A percentile compares a stretch with the other conserved stretches of the same genome.
phyloP scores from a whole-genome alignment of 305 asterid species.

The Solanum hybrid region DNA sequence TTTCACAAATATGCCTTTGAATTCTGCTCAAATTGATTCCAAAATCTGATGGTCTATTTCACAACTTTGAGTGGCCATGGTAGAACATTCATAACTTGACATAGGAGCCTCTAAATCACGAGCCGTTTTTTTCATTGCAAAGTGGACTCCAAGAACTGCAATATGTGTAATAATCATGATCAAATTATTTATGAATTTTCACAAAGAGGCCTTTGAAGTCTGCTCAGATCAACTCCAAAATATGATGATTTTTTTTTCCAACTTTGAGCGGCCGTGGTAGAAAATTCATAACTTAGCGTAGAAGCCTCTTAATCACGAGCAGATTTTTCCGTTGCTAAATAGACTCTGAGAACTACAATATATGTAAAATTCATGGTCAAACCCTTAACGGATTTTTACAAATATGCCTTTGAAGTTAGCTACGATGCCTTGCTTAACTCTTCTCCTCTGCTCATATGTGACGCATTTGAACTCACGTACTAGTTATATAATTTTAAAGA shows the following conservation, averaged over 20 bases:
- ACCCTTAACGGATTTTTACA: too few relatives aligned
- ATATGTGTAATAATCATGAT: neutral
- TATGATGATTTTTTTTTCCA: too few relatives aligned
- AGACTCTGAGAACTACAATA: too few relatives aligned
- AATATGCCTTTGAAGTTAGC: neutral
- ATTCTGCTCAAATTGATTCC: too few relatives aligned
- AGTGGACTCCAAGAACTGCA: neutral
- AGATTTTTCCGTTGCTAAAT: too few relatives aligned
- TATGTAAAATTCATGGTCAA: too few relatives aligned
- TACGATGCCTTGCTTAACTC: neutral
- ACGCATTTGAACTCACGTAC: neutral
- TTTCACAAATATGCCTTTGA: neutral
- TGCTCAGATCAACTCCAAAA: too few relatives aligned
- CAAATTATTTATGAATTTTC: neutral
- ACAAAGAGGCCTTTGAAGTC: neutral
- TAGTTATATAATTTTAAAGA: too few relatives aligned
- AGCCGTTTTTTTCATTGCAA: neutral
- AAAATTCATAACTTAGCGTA: too few relatives aligned
- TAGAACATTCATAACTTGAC: neutral
- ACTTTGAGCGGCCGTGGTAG: too few relatives aligned
- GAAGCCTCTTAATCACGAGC: too few relatives aligned
- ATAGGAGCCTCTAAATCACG: neutral
- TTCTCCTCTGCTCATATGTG: neutral
- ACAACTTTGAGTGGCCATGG: neutral
- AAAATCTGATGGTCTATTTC: too few relatives aligned